Percentiles rank a stretch among this genome's conserved stretches.
Evolutionary conservation across 192 early-diverging fungal species (phyloP).

Genomic region (Coemansia brasiliensis): DNA sequence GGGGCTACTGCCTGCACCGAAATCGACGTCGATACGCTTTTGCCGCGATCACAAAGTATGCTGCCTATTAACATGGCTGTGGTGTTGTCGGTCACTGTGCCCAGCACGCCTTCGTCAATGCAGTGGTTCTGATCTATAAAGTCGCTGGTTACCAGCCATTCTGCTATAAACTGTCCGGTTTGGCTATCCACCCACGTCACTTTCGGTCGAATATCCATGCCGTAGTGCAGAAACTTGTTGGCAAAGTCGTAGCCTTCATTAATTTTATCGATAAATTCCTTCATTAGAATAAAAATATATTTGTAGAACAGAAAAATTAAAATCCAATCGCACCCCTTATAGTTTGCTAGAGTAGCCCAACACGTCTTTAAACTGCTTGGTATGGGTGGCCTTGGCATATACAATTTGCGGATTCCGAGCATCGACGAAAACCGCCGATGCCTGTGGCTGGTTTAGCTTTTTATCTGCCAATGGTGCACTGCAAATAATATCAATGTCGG

Average conservation of each 20-base stretch:
- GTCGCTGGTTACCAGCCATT: conserved; percentile 34
- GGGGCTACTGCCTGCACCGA: conserved; percentile 21
- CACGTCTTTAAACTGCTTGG: conserved; percentile 28
- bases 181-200: conserved; percentile 16
- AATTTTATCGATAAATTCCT: conserved; percentile 9
- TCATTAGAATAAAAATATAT: conserved; percentile 3
- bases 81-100: conserved; percentile 42
- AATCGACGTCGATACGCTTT: conserved; percentile 34
- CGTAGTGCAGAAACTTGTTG: conserved; percentile 24
- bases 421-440: conserved; percentile 21
- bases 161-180: conserved; percentile 19
- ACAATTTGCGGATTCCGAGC: conserved; percentile 13
- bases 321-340: conserved; percentile 2
- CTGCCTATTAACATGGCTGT: conserved; percentile 28
- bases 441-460: conserved; percentile 23
- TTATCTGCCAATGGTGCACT: neutral
- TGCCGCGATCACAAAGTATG: conserved; percentile 1
- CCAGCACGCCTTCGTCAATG: conserved; percentile 38
- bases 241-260: conserved; percentile 4
- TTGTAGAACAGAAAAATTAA: conserved; percentile 1
- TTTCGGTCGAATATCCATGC: conserved; percentile 21
- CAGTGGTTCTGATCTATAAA: conserved; percentile 16
- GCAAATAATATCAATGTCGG: conserved; percentile 25
- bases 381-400: conserved; percentile 32
- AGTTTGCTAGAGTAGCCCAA: conserved; percentile 15